Base-by-base conservation (phyloP, 1,284 basidiomycete genomes). In the Heimioporus punctisporus region DNA sequence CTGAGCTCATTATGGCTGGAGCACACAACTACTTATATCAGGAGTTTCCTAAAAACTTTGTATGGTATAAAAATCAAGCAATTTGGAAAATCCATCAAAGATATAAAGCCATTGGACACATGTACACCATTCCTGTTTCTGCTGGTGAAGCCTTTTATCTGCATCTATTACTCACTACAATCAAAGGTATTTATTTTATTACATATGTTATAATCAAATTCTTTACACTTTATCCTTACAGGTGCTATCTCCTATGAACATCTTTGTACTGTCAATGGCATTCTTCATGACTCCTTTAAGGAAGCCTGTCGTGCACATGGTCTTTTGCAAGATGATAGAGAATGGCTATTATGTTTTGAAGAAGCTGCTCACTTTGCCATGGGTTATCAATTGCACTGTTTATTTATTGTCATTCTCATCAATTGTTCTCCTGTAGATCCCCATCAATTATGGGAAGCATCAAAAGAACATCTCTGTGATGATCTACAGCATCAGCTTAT, bases 11-110 rank as follows among this genome's bases (percentile, higher is more conserved):
- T 28, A 68, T 63, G 5, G 58, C 63, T 50, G 48, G 63, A 8
- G 74, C 74, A 7, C 60, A 66, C 4, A 25, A 65, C 9, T 51
- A 60, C 39, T 70, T 71, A 0, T 81, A 80, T 51, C 72, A 77
- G n/a, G 74, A 80, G 2, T 76, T 80, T 58, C 74, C 74, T 0
- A 62, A 70, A 24, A 2, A 52, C 0, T 74, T 68, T 54, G 55
- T 61, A 2, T 73, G 59, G 52, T 48, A 57, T 2, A 40, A 46
- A 5, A 1, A 1, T 0, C 5, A 0, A 3, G 46, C 43, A 10
- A 0, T 48, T 0, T 62, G 54, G 30, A 64, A 4, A 2, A 6
- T 50, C 24, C 0, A 15, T 17, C 37, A 50, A 17, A 24, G n/a
- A 46, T 40, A 37, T 26, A 62, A 59, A 26, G 65, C 68, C 0